A percentile compares a stretch with the other conserved stretches of the same genome.
Conservation (phyloP, 2,329 filamentous ascomycete genomes). For the Tolypocladium amazonense region DNA sequence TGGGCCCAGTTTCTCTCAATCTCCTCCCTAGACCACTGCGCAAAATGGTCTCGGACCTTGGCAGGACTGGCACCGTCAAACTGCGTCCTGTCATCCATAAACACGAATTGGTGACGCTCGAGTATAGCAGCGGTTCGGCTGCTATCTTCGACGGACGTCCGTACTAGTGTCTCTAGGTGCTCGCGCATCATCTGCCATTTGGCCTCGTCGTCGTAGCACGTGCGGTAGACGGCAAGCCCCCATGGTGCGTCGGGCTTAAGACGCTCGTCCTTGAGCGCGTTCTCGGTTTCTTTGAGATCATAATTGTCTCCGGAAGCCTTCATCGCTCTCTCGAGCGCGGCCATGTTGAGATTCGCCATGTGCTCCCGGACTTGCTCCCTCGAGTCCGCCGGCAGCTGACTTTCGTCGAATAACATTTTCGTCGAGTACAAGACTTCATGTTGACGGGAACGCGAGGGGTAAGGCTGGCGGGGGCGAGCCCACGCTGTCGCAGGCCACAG, state of each 20-base stretch:
- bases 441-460: neutral
- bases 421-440: neutral
- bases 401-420: neutral
- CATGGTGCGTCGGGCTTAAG: neutral
- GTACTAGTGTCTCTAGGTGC: neutral
- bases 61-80: neutral
- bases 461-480: neutral
- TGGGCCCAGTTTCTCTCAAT: neutral
- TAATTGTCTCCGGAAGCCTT: neutral
- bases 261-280: neutral
- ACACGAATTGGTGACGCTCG: neutral
- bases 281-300: neutral
- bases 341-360: neutral
- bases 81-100: neutral
- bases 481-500: neutral
- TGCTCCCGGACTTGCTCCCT: neutral
- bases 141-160: neutral
- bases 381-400: neutral
- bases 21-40: neutral
- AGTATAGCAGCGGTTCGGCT: neutral
- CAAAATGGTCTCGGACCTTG: neutral
- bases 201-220: neutral
- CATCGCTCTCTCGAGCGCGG: neutral
- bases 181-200: neutral
- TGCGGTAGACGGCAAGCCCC: neutral